Evolutionary conservation across 1,284 basidiomycete genomes (phyloP).

Genomic region (Ustilago esculenta): DNA sequence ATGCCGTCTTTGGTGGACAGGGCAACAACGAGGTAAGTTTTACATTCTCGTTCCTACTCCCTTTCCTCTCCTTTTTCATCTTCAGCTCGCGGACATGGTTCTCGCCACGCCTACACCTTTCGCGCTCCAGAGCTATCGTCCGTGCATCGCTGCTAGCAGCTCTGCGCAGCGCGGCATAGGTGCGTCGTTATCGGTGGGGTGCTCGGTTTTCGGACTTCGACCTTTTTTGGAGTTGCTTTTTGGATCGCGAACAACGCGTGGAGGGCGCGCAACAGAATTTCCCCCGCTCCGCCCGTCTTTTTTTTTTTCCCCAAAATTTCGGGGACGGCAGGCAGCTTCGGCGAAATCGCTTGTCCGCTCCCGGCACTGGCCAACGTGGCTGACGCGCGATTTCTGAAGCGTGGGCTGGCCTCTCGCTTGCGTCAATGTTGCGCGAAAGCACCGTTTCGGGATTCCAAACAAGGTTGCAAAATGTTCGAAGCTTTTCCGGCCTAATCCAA

Average conservation of each 20-base stretch:
- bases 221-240: constrained; percentile 3
- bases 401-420: background rate
- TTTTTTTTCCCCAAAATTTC: constrained; percentile 28
- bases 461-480: no score
- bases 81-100: no score
- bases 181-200: constrained; percentile 4
- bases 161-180: no score
- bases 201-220: constrained; percentile 5
- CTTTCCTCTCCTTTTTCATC: background rate
- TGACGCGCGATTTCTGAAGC: constrained; percentile 22
- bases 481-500: no score
- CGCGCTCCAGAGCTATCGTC: no score
- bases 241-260: constrained; percentile 9
- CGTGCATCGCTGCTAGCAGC: no score
- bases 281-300: background rate
- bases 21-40: constrained; percentile 84
- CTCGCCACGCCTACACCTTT: background rate
- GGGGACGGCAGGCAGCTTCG: constrained; percentile 9
- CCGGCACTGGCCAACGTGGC: background rate
- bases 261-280: constrained; percentile 7
- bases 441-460: no score
- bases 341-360: background rate
- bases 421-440: no score
- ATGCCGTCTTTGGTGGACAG: constrained; percentile 97
- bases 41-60: background rate